Conservation (phyloP, 768 basidiomycete genomes). For the Termitomyces sp. region DNA sequence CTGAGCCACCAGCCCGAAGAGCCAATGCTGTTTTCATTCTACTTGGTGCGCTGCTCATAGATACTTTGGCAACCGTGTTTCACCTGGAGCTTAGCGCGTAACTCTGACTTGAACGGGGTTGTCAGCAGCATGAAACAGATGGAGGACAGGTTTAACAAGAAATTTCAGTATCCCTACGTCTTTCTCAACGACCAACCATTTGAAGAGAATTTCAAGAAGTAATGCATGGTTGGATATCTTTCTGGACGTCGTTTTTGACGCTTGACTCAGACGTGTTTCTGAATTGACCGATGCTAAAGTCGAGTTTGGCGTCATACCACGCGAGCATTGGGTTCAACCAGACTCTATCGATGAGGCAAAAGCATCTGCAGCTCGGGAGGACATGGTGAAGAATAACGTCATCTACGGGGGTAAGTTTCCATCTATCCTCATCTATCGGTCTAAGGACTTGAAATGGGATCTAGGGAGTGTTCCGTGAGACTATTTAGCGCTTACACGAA, state of each 20-base stretch:
- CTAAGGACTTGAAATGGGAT: constrained; percentile 1
- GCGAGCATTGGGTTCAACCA: constrained; percentile 78
- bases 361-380: constrained; percentile 54
- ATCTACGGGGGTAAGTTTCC: constrained; percentile 55
- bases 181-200: constrained; percentile 84
- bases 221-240: neutral
- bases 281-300: constrained; percentile 58
- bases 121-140: constrained; percentile 65
- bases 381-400: constrained; percentile 64
- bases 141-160: constrained; percentile 89
- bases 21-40: constrained; percentile 84
- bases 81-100: constrained; percentile 36
- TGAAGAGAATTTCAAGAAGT: constrained; percentile 67
- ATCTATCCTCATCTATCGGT: neutral
- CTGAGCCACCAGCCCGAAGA: constrained; percentile 42
- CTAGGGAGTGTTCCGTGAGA: constrained; percentile 74
- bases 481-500: neutral
- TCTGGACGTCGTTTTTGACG: constrained; percentile 3
- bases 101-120: constrained; percentile 54
- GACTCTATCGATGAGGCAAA: constrained; percentile 71
- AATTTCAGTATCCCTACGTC: constrained; percentile 79
- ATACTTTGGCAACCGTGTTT: neutral
- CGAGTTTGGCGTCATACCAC: constrained; percentile 74
- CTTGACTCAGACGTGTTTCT: constrained; percentile 38
- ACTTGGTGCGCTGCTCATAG: constrained; percentile 36